Evolutionary conservation across 768 basidiomycete species (phyloP).

Genomic region (Mycena metata): DNA sequence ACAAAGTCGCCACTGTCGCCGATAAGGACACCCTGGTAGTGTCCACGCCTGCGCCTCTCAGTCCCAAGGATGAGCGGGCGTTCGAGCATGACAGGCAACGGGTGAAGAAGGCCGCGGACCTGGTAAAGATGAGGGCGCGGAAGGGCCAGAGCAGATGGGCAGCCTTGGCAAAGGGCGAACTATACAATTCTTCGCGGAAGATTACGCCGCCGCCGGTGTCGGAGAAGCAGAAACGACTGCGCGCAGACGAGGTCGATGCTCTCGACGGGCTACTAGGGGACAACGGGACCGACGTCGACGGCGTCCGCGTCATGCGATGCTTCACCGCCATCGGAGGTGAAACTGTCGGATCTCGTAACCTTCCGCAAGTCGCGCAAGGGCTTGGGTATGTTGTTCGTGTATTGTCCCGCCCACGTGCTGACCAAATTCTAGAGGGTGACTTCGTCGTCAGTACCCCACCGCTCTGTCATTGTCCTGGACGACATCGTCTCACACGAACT

Average conservation of each 20-base stretch:
- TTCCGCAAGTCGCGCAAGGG: slow-evolving; percentile 56
- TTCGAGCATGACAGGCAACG: slow-evolving; percentile 65
- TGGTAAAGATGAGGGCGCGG: slow-evolving; percentile 52
- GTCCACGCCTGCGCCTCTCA: slow-evolving; percentile 37
- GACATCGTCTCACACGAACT: slow-evolving; percentile 58
- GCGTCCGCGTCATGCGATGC: slow-evolving; percentile 24
- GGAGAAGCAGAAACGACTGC: slow-evolving; percentile 39
- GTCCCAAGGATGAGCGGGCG: slow-evolving; percentile 59
- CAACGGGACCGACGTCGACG: slow-evolving; percentile 23
- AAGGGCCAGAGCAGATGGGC: slow-evolving; percentile 45
- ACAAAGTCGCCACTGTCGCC: slow-evolving; percentile 26
- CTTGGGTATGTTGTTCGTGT: slow-evolving; percentile 51
- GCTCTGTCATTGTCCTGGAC: slow-evolving; percentile 70
- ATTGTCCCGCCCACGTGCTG: slow-evolving; percentile 24
- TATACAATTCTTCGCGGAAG: slow-evolving; percentile 35
- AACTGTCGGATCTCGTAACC: slow-evolving; percentile 50
- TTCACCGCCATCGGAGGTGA: slow-evolving; percentile 45
- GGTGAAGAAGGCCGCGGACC: slow-evolving; percentile 58
- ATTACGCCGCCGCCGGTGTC: slow-evolving; percentile 23
- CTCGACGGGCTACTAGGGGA: slow-evolving; percentile 33
- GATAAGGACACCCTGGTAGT: slow-evolving; percentile 37
- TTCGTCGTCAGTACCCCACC: slow-evolving; percentile 71
- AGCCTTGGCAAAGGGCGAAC: slow-evolving; percentile 35
- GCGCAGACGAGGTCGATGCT: slow-evolving; percentile 36
- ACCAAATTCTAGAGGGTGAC: slow-evolving; percentile 56